phyloP scores from a whole-genome alignment of 176 grass and related monocot species.

The Triticum turgidum region DNA sequence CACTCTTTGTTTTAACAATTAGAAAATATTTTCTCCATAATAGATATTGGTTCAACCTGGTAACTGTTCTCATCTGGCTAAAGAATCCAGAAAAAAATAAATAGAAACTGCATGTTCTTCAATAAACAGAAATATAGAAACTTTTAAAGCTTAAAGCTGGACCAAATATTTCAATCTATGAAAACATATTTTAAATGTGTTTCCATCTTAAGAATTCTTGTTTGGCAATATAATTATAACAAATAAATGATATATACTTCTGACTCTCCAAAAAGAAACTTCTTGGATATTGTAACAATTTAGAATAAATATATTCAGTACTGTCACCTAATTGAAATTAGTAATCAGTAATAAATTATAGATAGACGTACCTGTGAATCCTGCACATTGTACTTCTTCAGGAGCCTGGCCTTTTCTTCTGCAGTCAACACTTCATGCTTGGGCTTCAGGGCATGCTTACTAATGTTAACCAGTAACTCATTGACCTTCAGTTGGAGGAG shows the following conservation, averaged over 20 bases:
- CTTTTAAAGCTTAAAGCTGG: not conserved
- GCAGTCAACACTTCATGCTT: slow-evolving; percentile 63
- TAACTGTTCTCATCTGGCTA: not conserved
- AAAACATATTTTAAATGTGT: not conserved
- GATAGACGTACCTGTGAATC: slow-evolving; percentile 71
- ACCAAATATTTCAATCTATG: not conserved
- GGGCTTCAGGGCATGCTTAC: slow-evolving; percentile 81
- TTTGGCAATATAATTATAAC: not conserved
- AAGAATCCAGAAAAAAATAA: not conserved
- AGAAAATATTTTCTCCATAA: not conserved
- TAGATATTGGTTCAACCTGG: not conserved
- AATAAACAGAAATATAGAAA: not conserved
- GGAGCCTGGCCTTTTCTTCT: slow-evolving; percentile 68
- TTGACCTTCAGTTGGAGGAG: slow-evolving; percentile 55
- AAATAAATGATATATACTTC: not conserved
- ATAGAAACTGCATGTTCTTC: not conserved
- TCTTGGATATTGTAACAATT: not conserved
- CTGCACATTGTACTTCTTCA: slow-evolving; percentile 55
- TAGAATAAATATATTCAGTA: not conserved
- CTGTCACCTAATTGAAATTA: not conserved
- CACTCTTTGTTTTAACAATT: not conserved
- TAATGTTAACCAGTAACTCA: slow-evolving; percentile 87
- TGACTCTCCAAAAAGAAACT: not conserved
- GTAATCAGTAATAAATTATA: slow-evolving; percentile 5
- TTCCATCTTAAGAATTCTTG: not conserved